Evolutionary conservation across 495 filamentous ascomycete genomes (phyloP), one percentile per base, ranked within the genome.

Genomic region (Podospora appendiculata): DNA sequence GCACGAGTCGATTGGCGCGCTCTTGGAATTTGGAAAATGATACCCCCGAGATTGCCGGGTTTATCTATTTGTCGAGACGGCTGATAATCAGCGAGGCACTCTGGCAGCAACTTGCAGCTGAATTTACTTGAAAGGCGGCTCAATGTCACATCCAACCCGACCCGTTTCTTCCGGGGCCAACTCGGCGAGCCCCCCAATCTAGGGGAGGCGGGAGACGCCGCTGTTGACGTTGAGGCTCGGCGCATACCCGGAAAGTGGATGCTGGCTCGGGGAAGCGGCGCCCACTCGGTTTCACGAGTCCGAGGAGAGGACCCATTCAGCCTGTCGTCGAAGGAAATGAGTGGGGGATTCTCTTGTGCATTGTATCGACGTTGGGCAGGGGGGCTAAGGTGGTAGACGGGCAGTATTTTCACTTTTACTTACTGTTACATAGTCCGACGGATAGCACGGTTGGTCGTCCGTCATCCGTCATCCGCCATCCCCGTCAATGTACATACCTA

Each of bases 41-140:
- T 61, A 59, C 61, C 58, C 25, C 58, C 58, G 61, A 64, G 56
- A 64, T 64, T 64, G 51, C 60, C 53, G 48, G 42, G 45, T 36
- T 35, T 52, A 25, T 25, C 5, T 25, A 25, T 25, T 25, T 25
- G 25, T 51, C 18, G 40, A 51, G 44, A 48, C 61, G 61, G 61
- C 61, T 64, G 61, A 52, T 64, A 59, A 25, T 25, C 25, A 64
- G 60, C 57, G 33, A 48, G 45, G 45, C 18, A 43, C 33, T 11
- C 45, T 40, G 48, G 45, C 46, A 44, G 41, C 19, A 33, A 47
- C 45, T 40, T 46, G 39, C 48, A 47, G 50, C 17, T 53, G 52
- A 53, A 43, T 49, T 25, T 56, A 43, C 52, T 48, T 14, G 39
- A 39, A 52, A 36, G n/a, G 52, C 53, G 45, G 53, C 52, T 41